A percentile compares a stretch with the other conserved stretches of the same genome.
Conservation (phyloP, 1,284 basidiomycete genomes). For the Moniliophthora roreri region DNA sequence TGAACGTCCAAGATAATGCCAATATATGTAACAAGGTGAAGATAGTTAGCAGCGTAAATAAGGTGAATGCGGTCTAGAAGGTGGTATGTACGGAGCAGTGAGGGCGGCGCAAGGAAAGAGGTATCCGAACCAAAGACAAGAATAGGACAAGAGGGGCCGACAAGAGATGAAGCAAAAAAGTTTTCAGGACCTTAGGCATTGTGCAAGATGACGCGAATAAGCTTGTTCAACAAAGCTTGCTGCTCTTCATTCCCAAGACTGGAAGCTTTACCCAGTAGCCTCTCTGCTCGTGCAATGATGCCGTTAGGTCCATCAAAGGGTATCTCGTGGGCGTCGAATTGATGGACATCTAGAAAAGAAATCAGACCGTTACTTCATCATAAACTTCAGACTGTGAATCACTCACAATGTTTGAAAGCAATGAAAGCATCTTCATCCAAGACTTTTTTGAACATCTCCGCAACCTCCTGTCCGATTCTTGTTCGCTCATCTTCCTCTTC, state of each 20-base stretch:
- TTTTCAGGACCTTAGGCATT: constrained; percentile 37
- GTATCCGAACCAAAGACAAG: constrained; percentile 3
- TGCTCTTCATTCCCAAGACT: constrained; percentile 49
- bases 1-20: neutral
- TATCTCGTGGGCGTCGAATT: constrained; percentile 72
- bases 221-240: constrained; percentile 56
- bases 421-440: constrained; percentile 63
- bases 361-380: neutral
- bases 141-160: constrained; percentile 3
- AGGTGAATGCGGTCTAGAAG: neutral
- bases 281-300: constrained; percentile 60
- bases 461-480: constrained; percentile 54
- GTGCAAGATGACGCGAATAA: constrained; percentile 62
- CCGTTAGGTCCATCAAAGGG: constrained; percentile 72
- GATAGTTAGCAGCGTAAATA: neutral
- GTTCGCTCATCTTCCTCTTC: constrained; percentile 24
- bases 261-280: constrained; percentile 50
- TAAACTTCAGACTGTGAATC: constrained; percentile 9
- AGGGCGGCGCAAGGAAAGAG: too few relatives aligned
- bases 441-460: constrained; percentile 58
- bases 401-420: constrained; percentile 70
- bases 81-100: neutral
- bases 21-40: too few relatives aligned
- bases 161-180: neutral
- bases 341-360: constrained; percentile 49